Base-by-base conservation (phyloP, 257 asterid genomes). In the Echium plantagineum region DNA sequence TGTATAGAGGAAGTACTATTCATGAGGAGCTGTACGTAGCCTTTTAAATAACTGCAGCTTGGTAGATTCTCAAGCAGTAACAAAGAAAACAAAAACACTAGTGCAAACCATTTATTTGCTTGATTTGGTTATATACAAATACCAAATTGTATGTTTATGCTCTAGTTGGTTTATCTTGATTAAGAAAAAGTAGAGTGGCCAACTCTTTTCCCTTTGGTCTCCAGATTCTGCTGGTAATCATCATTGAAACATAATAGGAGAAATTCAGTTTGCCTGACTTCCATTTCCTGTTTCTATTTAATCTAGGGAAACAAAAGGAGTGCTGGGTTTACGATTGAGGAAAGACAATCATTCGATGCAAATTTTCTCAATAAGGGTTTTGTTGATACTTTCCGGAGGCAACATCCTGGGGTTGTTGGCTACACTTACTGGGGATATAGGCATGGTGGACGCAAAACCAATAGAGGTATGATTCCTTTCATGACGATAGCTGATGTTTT, bases 381-480 rank as follows among this genome's bases (percentile, higher is more conserved):
- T 57, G 91, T 93, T 53, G 98, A 93, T 73, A 89, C 98, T 58
- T 89, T 89, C 66, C 76, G 98, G 81, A 86, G 81, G 71, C 98
- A 93, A 65, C 97, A 89, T 66, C 98, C 98, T 9, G 74, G 86
- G 2, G 88, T 76, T 22, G 94, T 93, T 71, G 98, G 89, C 55
- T 93, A 93, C 71, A 86, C 98, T 21, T 93, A 84, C 57, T 93
- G 98, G 98, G 98, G 96, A 10, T 89, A 89, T 73, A 80, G 94
- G 71, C 98, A 89, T 55, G 89, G 94, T 63, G 97, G 72, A 46
- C 82, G 98, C 20, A 85, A 78, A 82, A 74, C 80, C 61, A 93
- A 93, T 75, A 86, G 65, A 81, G 98, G 98, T 89, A 67, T 21
- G 16, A 21, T 60, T 3, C 30, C 15, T 10, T 7, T 26, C 48